Evolutionary conservation across 2,329 filamentous ascomycete species (phyloP).

Genomic region (Pseudogymnoascus sp.): DNA sequence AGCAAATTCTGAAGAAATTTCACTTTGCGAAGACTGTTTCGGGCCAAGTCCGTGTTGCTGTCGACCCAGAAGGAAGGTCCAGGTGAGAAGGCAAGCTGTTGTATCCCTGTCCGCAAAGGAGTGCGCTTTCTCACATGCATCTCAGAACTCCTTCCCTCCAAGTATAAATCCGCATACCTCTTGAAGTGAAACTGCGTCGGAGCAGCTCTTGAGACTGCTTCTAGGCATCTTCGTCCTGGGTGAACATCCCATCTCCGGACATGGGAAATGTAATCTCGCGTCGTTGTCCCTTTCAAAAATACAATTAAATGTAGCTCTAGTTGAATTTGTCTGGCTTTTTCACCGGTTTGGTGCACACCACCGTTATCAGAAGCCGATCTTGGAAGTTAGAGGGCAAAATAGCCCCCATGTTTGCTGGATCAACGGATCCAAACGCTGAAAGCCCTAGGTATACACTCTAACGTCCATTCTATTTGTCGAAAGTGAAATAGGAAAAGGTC

Average conservation of each 20-base stretch:
- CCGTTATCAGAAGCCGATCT: constrained; percentile 11
- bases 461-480: constrained; percentile 3
- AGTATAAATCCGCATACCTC: constrained; percentile 28
- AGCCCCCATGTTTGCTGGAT: constrained; percentile 24
- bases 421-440: constrained; percentile 23
- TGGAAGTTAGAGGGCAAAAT: constrained; percentile 22
- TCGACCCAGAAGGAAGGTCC: constrained; percentile 11
- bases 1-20: constrained; percentile 15
- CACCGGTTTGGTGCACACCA: not conserved
- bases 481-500: constrained; percentile 30
- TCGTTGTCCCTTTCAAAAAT: constrained; percentile 26
- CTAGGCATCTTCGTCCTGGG: constrained; percentile 27
- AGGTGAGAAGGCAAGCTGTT: constrained; percentile 14
- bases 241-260: constrained; percentile 31
- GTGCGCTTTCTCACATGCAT: constrained; percentile 21
- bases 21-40: constrained; percentile 12
- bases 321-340: not conserved
- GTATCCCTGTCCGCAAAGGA: constrained; percentile 17
- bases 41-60: constrained; percentile 12
- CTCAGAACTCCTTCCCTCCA: constrained; percentile 20
- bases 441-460: constrained; percentile 25
- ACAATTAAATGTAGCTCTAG: constrained; percentile 10
- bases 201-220: constrained; percentile 28
- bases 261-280: constrained; percentile 22
- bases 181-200: constrained; percentile 29